Conservation (phyloP, 164 flowering plant species). For the Stephania yunnanensis region DNA sequence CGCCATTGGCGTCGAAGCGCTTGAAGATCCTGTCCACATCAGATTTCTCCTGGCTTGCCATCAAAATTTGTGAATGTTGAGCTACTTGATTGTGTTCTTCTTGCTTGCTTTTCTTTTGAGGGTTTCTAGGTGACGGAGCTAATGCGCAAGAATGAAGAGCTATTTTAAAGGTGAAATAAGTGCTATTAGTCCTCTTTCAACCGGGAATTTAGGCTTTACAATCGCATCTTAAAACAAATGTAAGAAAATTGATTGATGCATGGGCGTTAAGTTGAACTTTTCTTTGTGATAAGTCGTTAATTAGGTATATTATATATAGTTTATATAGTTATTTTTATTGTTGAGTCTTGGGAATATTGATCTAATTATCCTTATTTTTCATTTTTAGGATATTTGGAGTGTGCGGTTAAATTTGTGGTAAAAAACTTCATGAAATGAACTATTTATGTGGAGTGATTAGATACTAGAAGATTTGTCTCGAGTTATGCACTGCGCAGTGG, state of each 20-base stretch:
- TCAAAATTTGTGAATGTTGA: background rate
- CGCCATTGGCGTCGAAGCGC: conserved; percentile 31
- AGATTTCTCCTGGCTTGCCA: background rate
- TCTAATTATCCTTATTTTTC: too few relatives aligned
- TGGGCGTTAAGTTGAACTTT: background rate
- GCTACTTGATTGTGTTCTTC: background rate
- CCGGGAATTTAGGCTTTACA: conserved; percentile 1
- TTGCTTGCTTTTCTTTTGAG: background rate
- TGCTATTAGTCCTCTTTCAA: background rate
- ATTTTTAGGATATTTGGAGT: too few relatives aligned
- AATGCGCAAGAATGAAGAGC: background rate
- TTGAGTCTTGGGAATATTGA: too few relatives aligned
- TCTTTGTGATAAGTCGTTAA: background rate
- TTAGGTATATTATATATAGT: too few relatives aligned
- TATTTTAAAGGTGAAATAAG: background rate
- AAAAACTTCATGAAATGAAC: too few relatives aligned
- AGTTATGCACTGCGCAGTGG: too few relatives aligned
- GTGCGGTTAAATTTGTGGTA: too few relatives aligned
- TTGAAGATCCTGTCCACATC: conserved; percentile 12
- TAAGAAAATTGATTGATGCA: background rate
- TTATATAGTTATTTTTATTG: too few relatives aligned
- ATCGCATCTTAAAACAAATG: background rate
- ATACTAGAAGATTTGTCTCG: too few relatives aligned
- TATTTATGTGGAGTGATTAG: too few relatives aligned
- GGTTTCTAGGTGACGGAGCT: background rate